Evolutionary conservation across 2,329 filamentous ascomycete genomes (phyloP).

Genomic region (Trichophyton mentagrophytes): DNA sequence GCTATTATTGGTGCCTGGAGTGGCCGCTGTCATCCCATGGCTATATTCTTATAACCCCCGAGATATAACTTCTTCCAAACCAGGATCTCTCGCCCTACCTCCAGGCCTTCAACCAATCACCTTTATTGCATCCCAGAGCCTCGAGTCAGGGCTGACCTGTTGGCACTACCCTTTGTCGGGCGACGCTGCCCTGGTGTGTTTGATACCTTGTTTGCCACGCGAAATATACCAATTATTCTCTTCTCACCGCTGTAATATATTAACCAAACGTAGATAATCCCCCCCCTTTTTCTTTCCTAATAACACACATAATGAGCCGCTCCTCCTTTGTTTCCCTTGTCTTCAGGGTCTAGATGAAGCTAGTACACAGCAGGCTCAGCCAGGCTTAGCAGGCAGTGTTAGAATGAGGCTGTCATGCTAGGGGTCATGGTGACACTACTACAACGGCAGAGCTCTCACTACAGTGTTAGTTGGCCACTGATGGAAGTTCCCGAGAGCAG

Average conservation of each 20-base stretch:
- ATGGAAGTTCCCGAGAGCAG: neutral
- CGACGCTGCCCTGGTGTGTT: neutral
- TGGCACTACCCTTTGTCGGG: conserved; percentile 4
- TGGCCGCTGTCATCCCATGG: neutral
- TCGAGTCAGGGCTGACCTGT: neutral
- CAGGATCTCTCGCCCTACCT: neutral
- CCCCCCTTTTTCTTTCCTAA: neutral
- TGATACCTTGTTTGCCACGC: conserved; percentile 3
- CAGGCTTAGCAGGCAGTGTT: neutral
- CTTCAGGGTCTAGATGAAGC: neutral
- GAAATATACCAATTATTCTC: neutral
- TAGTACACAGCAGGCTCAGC: neutral
- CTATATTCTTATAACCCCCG: neutral
- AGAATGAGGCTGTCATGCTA: neutral
- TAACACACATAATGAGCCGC: neutral
- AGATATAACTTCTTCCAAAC: neutral
- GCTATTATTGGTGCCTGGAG: neutral
- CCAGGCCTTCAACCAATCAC: neutral
- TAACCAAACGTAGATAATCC: neutral
- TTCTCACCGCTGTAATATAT: conserved; percentile 1
- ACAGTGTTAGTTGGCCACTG: neutral
- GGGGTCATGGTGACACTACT: neutral
- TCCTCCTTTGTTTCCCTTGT: neutral
- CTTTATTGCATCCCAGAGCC: neutral
- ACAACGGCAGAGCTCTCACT: neutral